These are phyloP conservation scores for Mrakia blollopis DNA, from an alignment of 768 basidiomycete genomes.

Conservation along the genomic window DNA sequence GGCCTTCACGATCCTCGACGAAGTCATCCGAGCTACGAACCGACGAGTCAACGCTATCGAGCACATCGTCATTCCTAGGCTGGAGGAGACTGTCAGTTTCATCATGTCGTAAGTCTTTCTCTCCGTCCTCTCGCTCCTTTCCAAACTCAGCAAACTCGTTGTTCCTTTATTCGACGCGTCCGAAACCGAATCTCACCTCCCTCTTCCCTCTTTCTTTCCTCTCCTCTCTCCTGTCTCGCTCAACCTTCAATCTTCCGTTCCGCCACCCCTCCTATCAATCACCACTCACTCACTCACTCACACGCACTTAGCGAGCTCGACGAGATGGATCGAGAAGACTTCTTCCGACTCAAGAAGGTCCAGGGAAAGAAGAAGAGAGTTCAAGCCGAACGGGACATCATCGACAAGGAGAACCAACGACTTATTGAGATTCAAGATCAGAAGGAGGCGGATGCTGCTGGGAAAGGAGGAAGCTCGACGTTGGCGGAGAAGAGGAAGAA, in stretches of 20 bases:
- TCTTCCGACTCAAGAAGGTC: constrained; percentile 82
- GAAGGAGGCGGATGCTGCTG: not conserved
- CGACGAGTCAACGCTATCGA: constrained; percentile 98
- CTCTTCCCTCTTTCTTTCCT: not conserved
- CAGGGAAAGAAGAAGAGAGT: constrained; percentile 95
- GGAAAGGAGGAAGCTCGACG: not conserved
- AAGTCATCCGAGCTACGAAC: constrained; percentile 98
- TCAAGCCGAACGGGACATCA: constrained; percentile 12
- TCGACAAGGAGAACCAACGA: constrained; percentile 15
- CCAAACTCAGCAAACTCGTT: not conserved
- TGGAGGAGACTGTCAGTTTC: constrained; percentile 97
- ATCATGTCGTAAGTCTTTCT: constrained; percentile 60
- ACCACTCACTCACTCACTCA: not conserved
- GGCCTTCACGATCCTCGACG: constrained; percentile 96
- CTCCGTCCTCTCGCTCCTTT: not conserved
- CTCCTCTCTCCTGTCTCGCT: not conserved
- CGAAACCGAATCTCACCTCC: no score
- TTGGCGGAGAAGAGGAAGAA: constrained; percentile 19
- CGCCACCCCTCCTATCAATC: not conserved
- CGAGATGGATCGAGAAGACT: constrained; percentile 78
- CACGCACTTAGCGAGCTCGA: constrained; percentile 63
- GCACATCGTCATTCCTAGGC: constrained; percentile 86
- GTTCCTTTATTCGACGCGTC: not conserved
- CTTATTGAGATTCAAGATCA: not conserved
- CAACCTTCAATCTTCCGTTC: not conserved